Conservation (phyloP, 2,329 filamentous ascomycete species). For the Biscogniauxia marginata region DNA sequence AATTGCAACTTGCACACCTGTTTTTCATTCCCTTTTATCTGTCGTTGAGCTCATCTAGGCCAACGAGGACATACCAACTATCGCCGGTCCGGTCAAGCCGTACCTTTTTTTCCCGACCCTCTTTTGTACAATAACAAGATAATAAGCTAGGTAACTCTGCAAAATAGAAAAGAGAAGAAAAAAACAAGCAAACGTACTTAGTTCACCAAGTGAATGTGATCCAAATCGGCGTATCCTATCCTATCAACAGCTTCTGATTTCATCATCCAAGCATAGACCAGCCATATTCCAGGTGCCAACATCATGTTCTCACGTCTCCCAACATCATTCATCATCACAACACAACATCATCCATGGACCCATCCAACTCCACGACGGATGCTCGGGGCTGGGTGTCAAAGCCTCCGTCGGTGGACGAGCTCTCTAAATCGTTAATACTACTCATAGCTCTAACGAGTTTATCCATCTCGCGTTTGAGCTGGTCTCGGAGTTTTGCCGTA, state of each 20-base stretch:
- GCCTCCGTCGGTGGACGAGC: slow-evolving; percentile 27
- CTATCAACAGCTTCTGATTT: no score
- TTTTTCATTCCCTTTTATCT: background rate
- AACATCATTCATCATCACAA: slow-evolving; percentile 1
- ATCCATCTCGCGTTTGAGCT: slow-evolving; percentile 42
- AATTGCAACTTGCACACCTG: background rate
- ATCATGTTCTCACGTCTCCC: background rate
- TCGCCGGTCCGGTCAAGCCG: background rate
- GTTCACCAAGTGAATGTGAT: background rate
- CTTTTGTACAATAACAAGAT: background rate
- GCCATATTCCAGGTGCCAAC: background rate
- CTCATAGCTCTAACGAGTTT: slow-evolving; percentile 47
- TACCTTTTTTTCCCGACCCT: background rate
- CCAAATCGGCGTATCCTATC: background rate
- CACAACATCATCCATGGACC: slow-evolving; percentile 15
- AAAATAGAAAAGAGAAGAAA: no score
- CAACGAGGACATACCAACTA: background rate
- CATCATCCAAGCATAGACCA: background rate
- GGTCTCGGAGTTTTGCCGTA: slow-evolving; percentile 41
- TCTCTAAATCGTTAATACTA: slow-evolving; percentile 45
- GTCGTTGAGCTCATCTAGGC: background rate
- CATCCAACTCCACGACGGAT: slow-evolving; percentile 12
- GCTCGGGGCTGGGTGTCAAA: slow-evolving; percentile 6
- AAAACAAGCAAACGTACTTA: background rate
- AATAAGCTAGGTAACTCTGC: background rate